Base-by-base conservation (phyloP, 1,284 basidiomycete genomes). In the Thecaphora frezii region DNA sequence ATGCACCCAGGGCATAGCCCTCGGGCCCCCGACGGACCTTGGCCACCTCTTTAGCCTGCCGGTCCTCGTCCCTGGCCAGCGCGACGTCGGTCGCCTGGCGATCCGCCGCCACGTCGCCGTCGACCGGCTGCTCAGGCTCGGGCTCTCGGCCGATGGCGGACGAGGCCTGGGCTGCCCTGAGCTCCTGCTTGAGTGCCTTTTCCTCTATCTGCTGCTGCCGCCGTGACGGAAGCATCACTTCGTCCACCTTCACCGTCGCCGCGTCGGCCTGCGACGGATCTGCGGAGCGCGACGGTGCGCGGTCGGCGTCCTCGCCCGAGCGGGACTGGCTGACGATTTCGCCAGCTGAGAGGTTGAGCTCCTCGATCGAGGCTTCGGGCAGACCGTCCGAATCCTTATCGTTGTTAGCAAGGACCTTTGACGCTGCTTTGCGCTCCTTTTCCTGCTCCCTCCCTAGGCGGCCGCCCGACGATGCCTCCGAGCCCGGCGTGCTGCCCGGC, bases 361-460 rank as follows among this genome's bases (percentile, higher is more conserved):
- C 10, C 33, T 36, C 33, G 33, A 36, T 18, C 33, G 33, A 36
- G 12, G 16, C 33, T 16, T 36, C 10, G 10, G 16, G 8, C 33
- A 14, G 10, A 8, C 33, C 33, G 16, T 36, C 33, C 3, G 8
- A 9, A 18, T 36, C 33, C 33, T 36, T 36, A 12, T 36, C 33
- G 33, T 36, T 36, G 33, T 18, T 16, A 3, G 10, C 3, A 16
- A 36, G 18, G 33, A 36, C 3, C 33, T 36, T 16, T 3, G 33
- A 36, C 12, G 33, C 33, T 16, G 33, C 33, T 4, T 3, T 4
- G 3, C 33, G 33, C 33, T 36, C 33, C 30, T 14, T 42, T 9
- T 40, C 21, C 50, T 54, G 51, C 5, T 52, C 57, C 1, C 30
- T 16, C 36, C 50, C 51, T 23, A 57, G 40, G n/a, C n/a, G n/a